A percentile compares a stretch with the other conserved stretches of the same genome.
phyloP scores from a whole-genome alignment of 768 basidiomycete genomes.

The Russula olivacea region DNA sequence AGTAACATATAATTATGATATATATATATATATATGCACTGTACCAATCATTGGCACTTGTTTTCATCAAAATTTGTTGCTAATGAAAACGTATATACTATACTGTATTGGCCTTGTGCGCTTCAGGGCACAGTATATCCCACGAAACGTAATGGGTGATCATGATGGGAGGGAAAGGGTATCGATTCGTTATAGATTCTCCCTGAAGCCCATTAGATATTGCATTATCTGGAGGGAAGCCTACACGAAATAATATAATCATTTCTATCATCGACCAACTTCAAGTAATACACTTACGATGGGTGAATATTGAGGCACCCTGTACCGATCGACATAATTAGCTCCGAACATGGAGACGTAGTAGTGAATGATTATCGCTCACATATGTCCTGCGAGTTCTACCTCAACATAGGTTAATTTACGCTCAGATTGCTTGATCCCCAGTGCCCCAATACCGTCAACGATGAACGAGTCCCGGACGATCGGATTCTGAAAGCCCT shows the following conservation, averaged over 20 bases:
- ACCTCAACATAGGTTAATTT: conserved; percentile 58
- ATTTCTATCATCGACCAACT: background rate
- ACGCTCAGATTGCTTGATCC: conserved; percentile 60
- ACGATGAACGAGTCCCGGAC: conserved; percentile 55
- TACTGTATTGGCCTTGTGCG: no score
- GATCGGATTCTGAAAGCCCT: conserved; percentile 72
- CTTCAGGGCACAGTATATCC: no score
- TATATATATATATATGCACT: background rate
- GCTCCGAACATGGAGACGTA: background rate
- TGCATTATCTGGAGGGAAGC: conserved; percentile 67
- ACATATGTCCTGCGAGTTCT: background rate
- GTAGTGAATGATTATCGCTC: background rate
- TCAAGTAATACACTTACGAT: conserved; percentile 36
- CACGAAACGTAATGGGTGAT: background rate
- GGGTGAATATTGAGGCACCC: conserved; percentile 66
- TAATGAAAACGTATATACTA: background rate
- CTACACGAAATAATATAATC: conserved; percentile 29
- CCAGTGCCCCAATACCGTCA: conserved; percentile 55
- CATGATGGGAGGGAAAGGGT: no score
- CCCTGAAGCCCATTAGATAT: conserved; percentile 59
- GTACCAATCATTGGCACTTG: background rate
- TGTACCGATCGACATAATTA: conserved; percentile 26
- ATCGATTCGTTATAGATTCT: conserved; percentile 34
- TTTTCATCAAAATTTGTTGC: background rate
- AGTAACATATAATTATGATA: background rate